Evolutionary conservation across 1,284 basidiomycete species (phyloP), one percentile per base, ranked within the genome.

Genomic region (Ustilago loliicola): DNA sequence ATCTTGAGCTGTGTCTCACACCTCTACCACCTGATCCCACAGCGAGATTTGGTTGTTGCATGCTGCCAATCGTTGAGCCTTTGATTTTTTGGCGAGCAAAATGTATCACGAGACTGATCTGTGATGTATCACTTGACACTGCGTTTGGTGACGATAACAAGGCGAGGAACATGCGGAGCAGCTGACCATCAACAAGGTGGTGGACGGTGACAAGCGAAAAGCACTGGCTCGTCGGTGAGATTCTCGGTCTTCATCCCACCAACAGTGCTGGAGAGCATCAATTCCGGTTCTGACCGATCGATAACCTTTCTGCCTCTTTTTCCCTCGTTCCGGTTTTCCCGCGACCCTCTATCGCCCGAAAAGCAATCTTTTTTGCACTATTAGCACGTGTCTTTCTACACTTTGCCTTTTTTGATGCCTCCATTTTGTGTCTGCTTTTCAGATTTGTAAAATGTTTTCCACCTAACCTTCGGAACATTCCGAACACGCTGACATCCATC

Each of bases 231-330:
- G 25, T 50, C 48, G 27, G 48, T 29, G 48, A 50, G 48, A 50
- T 50, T 50, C 23, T 55, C 34, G 36, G 40, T 32, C 19, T 48
- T 30, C 42, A 58, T 21, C 42, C 9, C 29, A 45, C n/a, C 15
- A 9, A 40, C 6, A 9, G 15, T 40, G 38, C 6, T 19, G 15
- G 25, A 51, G 34, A 48, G 11, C 27, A 15, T 25, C 54, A 73
- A 48, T 68, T 57, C 72, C 72, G 72, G 63, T 70, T 75, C 67
- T 75, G 67, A 52, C 72, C 72, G 72, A 75, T 75, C 72, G 72
- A 75, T 75, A 66, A 66, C 6, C 21, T 34, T 34, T 36, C 21
- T 36, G 15, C 25, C 45, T 36, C 19, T 30, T 4, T 15, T 30
- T 42, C 25, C 19, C 32, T 19, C 32, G 11, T 55, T 29, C 53